Percentiles rank a stretch among this genome's conserved stretches.
Conservation (phyloP, 108 stramenopile genomes). For the Chaetoceros muelleri region DNA sequence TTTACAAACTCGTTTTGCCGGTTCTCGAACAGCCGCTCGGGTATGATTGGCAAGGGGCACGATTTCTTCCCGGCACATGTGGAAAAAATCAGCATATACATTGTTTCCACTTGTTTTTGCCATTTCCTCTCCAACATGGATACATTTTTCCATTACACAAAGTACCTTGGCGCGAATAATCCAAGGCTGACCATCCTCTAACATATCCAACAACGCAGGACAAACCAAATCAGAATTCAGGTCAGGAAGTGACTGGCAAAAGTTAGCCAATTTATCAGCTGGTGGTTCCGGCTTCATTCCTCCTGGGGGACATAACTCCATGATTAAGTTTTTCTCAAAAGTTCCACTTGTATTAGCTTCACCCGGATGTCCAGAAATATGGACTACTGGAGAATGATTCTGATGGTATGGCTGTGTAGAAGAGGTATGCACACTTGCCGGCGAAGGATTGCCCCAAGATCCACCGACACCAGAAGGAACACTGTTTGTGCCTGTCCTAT, state of each 20-base stretch:
- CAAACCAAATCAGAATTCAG: conserved; percentile 83
- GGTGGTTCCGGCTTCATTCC: conserved; percentile 91
- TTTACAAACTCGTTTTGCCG: conserved; percentile 56
- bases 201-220: conserved; percentile 70
- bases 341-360: conserved; percentile 55
- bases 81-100: conserved; percentile 73
- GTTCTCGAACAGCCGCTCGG: conserved; percentile 48
- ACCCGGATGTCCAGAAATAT: conserved; percentile 13
- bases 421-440: conserved; percentile 5
- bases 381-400: conserved; percentile 8
- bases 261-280: conserved; percentile 70
- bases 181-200: conserved; percentile 87
- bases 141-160: conserved; percentile 72
- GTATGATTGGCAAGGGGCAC: conserved; percentile 54
- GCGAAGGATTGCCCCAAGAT: conserved; percentile 23
- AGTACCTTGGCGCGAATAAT: conserved; percentile 83
- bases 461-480: conserved; percentile 47
- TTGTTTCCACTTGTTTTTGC: conserved; percentile 23
- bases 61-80: conserved; percentile 69
- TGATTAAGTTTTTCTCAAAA: conserved; percentile 85
- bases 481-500: conserved; percentile 2
- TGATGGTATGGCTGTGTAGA: not conserved
- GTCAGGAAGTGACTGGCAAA: conserved; percentile 52
- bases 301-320: conserved; percentile 88
- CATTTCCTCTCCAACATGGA: conserved; percentile 31